Evolutionary conservation across 129 eudicot genomes (phyloP).

Genomic region (Tanacetum coccineum): DNA sequence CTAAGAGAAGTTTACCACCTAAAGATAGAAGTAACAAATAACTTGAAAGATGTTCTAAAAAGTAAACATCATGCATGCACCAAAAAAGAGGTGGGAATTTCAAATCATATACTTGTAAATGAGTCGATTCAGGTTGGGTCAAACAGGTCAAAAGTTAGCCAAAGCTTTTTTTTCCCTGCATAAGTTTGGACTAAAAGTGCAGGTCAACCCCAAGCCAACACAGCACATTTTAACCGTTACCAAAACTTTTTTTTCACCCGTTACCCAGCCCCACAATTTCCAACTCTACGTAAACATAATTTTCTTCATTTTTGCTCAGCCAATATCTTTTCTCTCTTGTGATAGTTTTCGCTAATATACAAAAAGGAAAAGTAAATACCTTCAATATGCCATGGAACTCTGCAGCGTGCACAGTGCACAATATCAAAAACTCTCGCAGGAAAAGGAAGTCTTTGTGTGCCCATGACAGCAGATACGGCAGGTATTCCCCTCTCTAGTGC

Average conservation of each 20-base stretch:
- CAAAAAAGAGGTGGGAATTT: background rate
- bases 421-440: constrained; percentile 79
- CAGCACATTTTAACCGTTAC: background rate
- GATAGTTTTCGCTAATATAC: background rate
- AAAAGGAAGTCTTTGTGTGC: constrained; percentile 79
- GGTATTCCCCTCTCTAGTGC: constrained; percentile 94
- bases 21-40: constrained; percentile 16
- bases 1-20: constrained; percentile 92
- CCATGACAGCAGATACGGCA: constrained; percentile 91
- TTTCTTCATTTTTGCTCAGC: background rate
- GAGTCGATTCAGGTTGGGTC: background rate
- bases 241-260: background rate
- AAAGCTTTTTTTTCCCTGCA: background rate
- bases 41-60: background rate
- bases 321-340: background rate
- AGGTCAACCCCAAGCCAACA: background rate
- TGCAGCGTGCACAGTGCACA: constrained; percentile 89
- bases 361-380: constrained; percentile 31
- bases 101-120: background rate
- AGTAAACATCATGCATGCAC: background rate
- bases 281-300: background rate
- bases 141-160: background rate
- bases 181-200: background rate
- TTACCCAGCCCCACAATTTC: background rate
- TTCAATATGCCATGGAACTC: constrained; percentile 96